Percentiles rank a stretch among this genome's conserved stretches.
Evolutionary conservation across 306 rosid species (phyloP).

Genomic region (Dalbergia cochinchinensis): DNA sequence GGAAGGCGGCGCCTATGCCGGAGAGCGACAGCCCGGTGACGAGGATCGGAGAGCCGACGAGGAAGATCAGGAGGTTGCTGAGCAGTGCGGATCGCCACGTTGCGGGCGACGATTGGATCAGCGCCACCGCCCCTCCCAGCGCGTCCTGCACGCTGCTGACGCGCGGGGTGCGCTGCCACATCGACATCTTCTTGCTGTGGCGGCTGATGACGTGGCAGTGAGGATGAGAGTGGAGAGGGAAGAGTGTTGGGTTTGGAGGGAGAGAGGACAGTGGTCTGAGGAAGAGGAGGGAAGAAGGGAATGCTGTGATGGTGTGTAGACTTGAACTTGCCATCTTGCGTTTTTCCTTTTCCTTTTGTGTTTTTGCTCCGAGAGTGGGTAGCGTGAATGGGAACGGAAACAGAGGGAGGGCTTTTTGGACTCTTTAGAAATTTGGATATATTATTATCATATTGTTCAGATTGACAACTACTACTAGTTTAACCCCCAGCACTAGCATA

Average conservation of each 20-base stretch:
- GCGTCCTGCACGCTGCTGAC: conserved; percentile 52
- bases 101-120: conserved; percentile 82
- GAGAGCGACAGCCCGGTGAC: conserved; percentile 81
- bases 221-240: neutral
- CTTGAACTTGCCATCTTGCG: neutral
- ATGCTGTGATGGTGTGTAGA: neutral
- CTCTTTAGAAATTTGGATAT: no score
- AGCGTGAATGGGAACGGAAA: neutral
- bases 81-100: conserved; percentile 84
- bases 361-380: no score
- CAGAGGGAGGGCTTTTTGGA: neutral
- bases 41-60: conserved; percentile 77
- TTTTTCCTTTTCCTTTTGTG: neutral
- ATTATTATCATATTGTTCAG: no score
- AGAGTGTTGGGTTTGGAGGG: neutral
- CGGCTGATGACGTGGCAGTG: neutral
- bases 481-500: no score
- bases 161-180: neutral
- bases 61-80: conserved; percentile 71
- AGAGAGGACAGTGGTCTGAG: neutral
- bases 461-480: no score
- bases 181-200: neutral
- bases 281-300: neutral
- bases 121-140: conserved; percentile 57
- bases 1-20: conserved; percentile 87